phyloP scores from a whole-genome alignment of 257 asterid genomes.

The Rauvolfia tetraphylla region DNA sequence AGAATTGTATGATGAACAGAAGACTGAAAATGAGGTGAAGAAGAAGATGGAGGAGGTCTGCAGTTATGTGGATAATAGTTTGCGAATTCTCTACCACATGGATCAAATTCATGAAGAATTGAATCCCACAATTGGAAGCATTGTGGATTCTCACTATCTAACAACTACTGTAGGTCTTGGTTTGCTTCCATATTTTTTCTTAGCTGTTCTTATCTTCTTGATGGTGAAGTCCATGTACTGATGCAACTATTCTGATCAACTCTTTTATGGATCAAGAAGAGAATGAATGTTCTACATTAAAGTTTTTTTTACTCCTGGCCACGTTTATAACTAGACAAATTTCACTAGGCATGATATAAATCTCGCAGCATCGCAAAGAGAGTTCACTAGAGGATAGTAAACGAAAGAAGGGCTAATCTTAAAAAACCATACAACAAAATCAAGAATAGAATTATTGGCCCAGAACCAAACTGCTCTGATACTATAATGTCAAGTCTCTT shows the following conservation, averaged over 20 bases:
- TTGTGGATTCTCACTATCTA: neutral
- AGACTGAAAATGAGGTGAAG: neutral
- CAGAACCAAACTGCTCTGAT: too few species aligned
- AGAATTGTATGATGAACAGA: neutral
- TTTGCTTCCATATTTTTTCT: neutral
- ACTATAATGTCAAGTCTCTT: too few species aligned
- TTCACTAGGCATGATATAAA: too few species aligned
- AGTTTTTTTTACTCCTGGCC: too few species aligned
- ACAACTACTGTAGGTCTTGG: neutral
- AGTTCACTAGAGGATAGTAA: too few species aligned
- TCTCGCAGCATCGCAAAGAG: too few species aligned
- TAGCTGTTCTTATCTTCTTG: neutral
- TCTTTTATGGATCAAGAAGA: too few species aligned
- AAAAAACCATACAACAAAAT: too few species aligned
- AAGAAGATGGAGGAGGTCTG: neutral
- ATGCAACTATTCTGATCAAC: neutral
- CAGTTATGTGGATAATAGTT: neutral
- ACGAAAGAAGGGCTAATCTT: too few species aligned
- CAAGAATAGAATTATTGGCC: too few species aligned
- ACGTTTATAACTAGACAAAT: too few species aligned
- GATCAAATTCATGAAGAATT: neutral
- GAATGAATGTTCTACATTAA: too few species aligned
- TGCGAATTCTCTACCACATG: neutral
- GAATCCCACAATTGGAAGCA: constrained; percentile 7
- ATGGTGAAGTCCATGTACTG: neutral